Percentiles rank a stretch among this genome's conserved stretches.
Conservation (phyloP, 1,284 basidiomycete species). For the Ceratobasidium sp. region DNA sequence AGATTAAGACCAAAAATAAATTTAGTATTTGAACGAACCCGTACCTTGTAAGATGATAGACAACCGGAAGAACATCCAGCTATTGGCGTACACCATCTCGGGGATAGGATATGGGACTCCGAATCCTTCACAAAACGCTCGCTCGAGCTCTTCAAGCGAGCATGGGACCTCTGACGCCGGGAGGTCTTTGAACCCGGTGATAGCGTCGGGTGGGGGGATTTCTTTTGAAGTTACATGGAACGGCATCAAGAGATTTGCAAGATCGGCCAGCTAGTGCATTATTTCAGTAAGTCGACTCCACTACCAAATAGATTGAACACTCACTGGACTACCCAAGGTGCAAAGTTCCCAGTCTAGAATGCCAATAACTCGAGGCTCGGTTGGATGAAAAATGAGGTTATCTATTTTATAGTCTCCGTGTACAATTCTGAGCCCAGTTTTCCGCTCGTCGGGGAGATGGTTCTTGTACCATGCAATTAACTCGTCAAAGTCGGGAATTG, state of each 20-base stretch:
- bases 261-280: conserved; percentile 80
- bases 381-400: conserved; percentile 94
- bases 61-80: conserved; percentile 91
- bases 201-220: conserved; percentile 54
- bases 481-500: conserved; percentile 78
- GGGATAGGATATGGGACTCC: conserved; percentile 76
- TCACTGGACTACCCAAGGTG: conserved; percentile 87
- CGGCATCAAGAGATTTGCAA: conserved; percentile 89
- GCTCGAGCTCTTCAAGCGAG: conserved; percentile 79
- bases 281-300: not conserved
- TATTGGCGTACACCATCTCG: conserved; percentile 82
- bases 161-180: conserved; percentile 69
- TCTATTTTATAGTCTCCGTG: conserved; percentile 99
- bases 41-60: conserved; percentile 54
- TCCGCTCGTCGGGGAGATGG: conserved; percentile 80
- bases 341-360: conserved; percentile 98
- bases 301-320: conserved; percentile 50
- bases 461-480: conserved; percentile 82
- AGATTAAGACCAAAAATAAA: not conserved
- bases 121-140: conserved; percentile 76
- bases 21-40: not conserved
- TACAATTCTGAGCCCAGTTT: conserved; percentile 79
- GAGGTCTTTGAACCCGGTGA: conserved; percentile 73
- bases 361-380: conserved; percentile 91
- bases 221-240: conserved; percentile 75